These are phyloP conservation scores for Trametes cubensis DNA, from an alignment of 768 basidiomycete species.

Conservation along the genomic window DNA sequence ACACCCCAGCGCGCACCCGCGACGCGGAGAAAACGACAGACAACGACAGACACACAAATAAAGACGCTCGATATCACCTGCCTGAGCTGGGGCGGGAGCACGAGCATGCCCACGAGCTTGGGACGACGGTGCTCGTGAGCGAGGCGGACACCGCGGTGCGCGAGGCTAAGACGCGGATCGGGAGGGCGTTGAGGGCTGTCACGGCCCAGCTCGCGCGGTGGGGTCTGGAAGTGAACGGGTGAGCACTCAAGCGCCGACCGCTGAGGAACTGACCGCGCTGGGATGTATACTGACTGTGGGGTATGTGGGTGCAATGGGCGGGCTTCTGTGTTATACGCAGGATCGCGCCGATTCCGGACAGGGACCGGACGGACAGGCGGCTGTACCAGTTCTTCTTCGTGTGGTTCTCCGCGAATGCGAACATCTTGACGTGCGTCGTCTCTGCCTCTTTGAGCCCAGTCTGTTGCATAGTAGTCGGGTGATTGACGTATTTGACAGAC, in stretches of 20 bases:
- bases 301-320: neutral
- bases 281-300: too few relatives aligned
- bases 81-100: too few relatives aligned
- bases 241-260: slow-evolving; percentile 1
- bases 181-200: slow-evolving; percentile 13
- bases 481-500: slow-evolving; percentile 31
- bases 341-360: slow-evolving; percentile 54
- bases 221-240: slow-evolving; percentile 32
- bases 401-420: slow-evolving; percentile 74
- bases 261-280: too few relatives aligned
- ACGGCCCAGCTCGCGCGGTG: slow-evolving; percentile 25
- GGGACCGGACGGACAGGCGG: slow-evolving; percentile 56
- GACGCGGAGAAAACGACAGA: too few relatives aligned
- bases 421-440: slow-evolving; percentile 53
- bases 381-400: slow-evolving; percentile 68
- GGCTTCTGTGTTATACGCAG: slow-evolving; percentile 35
- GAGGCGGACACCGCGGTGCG: slow-evolving; percentile 17
- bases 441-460: too few relatives aligned
- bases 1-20: too few relatives aligned
- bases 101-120: too few relatives aligned
- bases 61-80: too few relatives aligned
- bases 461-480: too few relatives aligned
- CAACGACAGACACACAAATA: too few relatives aligned
- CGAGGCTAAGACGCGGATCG: slow-evolving; percentile 18
- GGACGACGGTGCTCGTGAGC: slow-evolving; percentile 8